These are phyloP conservation scores for Manihot esculenta DNA, from an alignment of 441 rosid genomes.

Conservation along the genomic window DNA sequence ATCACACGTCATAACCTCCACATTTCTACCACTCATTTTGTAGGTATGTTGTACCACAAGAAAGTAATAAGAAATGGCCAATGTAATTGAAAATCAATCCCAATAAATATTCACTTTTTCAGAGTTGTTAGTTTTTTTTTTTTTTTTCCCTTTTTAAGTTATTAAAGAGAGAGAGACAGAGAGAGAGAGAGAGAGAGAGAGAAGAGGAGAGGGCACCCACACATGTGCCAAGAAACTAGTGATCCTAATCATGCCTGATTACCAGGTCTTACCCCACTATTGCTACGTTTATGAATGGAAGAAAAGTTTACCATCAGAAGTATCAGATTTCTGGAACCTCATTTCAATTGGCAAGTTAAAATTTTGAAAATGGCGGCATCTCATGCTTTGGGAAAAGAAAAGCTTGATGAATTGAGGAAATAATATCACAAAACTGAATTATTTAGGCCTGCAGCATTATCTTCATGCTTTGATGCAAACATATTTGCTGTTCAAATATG, in stretches of 20 bases:
- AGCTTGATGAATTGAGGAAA: background rate
- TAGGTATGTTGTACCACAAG: too few relatives aligned
- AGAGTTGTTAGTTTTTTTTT: too few relatives aligned
- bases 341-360: background rate
- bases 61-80: too few relatives aligned
- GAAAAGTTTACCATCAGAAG: background rate
- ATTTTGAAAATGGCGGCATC: background rate
- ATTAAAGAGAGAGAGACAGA: too few relatives aligned
- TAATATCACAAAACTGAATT: background rate
- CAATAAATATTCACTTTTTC: background rate
- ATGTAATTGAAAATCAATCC: too few relatives aligned
- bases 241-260: background rate
- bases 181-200: too few relatives aligned
- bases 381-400: background rate
- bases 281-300: background rate
- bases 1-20: too few relatives aligned
- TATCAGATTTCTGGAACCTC: background rate
- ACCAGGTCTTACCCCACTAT: background rate
- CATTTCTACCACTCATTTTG: too few relatives aligned
- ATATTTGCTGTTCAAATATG: background rate
- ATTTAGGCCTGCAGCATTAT: background rate
- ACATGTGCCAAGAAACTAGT: background rate
- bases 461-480: background rate
- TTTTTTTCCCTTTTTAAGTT: background rate
- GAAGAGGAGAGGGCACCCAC: too few relatives aligned